Percentiles rank a stretch among this genome's conserved stretches.
Conservation (phyloP, 768 basidiomycete genomes). For the Mycena metata region DNA sequence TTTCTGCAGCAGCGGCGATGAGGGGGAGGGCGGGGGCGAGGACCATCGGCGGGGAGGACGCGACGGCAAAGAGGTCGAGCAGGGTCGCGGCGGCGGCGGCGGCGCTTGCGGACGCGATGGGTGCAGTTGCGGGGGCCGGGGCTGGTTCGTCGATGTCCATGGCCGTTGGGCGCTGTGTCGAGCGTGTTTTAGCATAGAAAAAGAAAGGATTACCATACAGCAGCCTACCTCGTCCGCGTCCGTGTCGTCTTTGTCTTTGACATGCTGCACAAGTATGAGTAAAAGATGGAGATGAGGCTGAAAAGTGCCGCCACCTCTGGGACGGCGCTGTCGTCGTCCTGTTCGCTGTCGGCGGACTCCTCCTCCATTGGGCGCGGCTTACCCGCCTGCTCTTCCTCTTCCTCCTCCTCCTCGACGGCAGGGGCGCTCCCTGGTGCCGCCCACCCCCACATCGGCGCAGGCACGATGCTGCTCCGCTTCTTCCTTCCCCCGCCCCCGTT, state of each 20-base stretch:
- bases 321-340: conserved; percentile 44
- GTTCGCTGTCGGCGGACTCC: conserved; percentile 67
- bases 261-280: conserved; percentile 18
- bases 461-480: conserved; percentile 78
- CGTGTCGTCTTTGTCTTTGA: conserved; percentile 45
- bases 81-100: conserved; percentile 32
- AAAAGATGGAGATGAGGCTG: conserved; percentile 2
- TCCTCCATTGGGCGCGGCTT: conserved; percentile 72
- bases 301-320: conserved; percentile 22
- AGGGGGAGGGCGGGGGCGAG: conserved; percentile 29
- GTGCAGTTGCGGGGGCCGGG: conserved; percentile 5
- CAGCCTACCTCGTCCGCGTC: conserved; percentile 38
- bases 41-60: conserved; percentile 21
- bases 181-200: not conserved
- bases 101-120: conserved; percentile 25
- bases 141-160: conserved; percentile 35
- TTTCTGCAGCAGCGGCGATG: conserved; percentile 18
- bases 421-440: conserved; percentile 63
- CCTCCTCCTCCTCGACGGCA: conserved; percentile 62
- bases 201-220: not conserved
- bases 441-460: conserved; percentile 91
- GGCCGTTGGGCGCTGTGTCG: conserved; percentile 23
- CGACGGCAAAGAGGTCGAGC: conserved; percentile 36
- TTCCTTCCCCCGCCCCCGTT: conserved; percentile 49
- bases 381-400: conserved; percentile 62